Evolutionary conservation across 2,329 filamentous ascomycete species (phyloP), one percentile per base, ranked within the genome.

Genomic region (Cercospora citrullina): DNA sequence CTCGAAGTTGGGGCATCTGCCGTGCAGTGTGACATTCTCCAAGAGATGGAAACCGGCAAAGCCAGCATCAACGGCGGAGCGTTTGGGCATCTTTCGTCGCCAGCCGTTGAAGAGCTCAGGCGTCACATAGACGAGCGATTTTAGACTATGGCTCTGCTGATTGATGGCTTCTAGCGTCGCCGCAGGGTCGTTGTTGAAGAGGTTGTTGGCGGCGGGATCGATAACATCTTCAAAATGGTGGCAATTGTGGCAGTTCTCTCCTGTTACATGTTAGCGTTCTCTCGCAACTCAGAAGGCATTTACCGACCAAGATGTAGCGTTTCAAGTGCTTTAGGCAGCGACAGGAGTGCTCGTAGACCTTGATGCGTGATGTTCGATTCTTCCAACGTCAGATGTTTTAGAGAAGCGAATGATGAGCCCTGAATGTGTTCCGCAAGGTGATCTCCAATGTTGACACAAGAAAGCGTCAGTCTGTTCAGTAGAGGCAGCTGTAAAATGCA

Each of bases 171-270:
- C 42, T 7, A 73, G 42, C 2, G 69, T 53, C 4, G 64, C 61
- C 18, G 23, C 48, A 21, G 72, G 48, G 18, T 71, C 59, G 9
- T 39, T 66, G 21, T 62, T 33, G 67, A 74, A 74, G 1, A 74
- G 67, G 21, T 72, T 62, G 42, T 72, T 74, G 14, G 64, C 58
- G 2, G 60, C 33, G 2, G 71, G 64, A 51, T 70, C 65, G 16
- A 72, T 36, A 9, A 65, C 53, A 33, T 68, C 57, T 10, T 45
- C 58, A 36, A 73, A 72, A 21, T 71, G 62, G 2, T 18, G 39
- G n/a, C 68, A 51, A 55, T 73, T 73, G 66, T 73, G 64, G n/a
- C 63, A 69, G 45, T 72, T 72, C 33, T 73, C 71, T 26, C 68
- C 70, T 71, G 26, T 23, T 2, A 16, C 7, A 33, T 0, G 21